A percentile compares a stretch with the other conserved stretches of the same genome.
These are phyloP conservation scores for Margaritispora aquatica DNA, from an alignment of 495 filamentous ascomycete species.

Conservation along the genomic window DNA sequence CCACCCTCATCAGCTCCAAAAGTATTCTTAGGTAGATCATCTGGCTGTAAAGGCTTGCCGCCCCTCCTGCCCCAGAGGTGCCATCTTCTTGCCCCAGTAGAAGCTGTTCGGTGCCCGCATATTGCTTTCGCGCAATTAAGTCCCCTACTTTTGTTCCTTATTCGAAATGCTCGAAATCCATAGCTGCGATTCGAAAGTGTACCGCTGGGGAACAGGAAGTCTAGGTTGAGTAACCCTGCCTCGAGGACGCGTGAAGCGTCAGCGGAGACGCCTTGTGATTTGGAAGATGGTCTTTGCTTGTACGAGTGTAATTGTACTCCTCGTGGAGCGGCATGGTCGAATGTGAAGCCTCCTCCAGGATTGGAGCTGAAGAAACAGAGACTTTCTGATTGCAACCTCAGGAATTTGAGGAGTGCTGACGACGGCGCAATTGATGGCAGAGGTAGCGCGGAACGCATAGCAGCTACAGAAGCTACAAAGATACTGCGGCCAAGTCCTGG, in stretches of 20 bases:
- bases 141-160: constrained; percentile 2
- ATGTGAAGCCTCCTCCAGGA: constrained; percentile 27
- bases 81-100: constrained; percentile 42
- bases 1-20: constrained; percentile 41
- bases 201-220: constrained; percentile 34
- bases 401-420: constrained; percentile 51
- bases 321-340: constrained; percentile 22
- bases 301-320: not conserved
- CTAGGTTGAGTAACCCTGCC: constrained; percentile 36
- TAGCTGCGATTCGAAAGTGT: constrained; percentile 12
- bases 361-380: constrained; percentile 41
- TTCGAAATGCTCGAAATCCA: constrained; percentile 7
- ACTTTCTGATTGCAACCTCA: constrained; percentile 53
- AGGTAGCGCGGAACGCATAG: constrained; percentile 29
- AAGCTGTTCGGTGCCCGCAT: constrained; percentile 30
- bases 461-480: constrained; percentile 12
- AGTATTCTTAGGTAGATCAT: constrained; percentile 44
- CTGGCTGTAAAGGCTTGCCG: constrained; percentile 34
- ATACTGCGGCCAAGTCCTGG: constrained; percentile 1
- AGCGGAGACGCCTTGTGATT: constrained; percentile 14
- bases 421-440: constrained; percentile 42
- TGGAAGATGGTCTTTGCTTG: not conserved
- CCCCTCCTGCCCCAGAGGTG: constrained; percentile 41
- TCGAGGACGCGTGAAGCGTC: constrained; percentile 27
- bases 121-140: constrained; percentile 8